A percentile compares a stretch with the other conserved stretches of the same genome.
phyloP scores from a whole-genome alignment of 2,329 filamentous ascomycete species.

The Aspergillus sergii region DNA sequence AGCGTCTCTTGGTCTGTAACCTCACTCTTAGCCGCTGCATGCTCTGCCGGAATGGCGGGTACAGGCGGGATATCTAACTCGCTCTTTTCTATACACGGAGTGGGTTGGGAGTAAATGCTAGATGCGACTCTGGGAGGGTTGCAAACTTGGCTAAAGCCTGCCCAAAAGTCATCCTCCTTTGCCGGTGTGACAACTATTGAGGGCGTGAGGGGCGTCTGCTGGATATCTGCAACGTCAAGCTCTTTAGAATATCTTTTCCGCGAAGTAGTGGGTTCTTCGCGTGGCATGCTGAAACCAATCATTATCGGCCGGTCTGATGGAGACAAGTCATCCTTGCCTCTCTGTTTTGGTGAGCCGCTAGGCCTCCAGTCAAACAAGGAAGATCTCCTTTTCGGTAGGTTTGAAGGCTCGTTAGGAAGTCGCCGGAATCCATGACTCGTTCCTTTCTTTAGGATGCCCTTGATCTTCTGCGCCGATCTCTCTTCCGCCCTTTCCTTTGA shows the following conservation, averaged over 20 bases:
- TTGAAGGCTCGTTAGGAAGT: slow-evolving; percentile 20
- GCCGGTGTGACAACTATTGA: slow-evolving; percentile 51
- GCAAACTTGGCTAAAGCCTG: slow-evolving; percentile 26
- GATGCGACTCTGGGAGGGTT: slow-evolving; percentile 39
- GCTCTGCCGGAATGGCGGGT: slow-evolving; percentile 41
- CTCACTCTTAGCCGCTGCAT: slow-evolving; percentile 23
- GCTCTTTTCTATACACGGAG: slow-evolving; percentile 29
- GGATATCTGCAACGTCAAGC: slow-evolving; percentile 30
- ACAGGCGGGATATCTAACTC: slow-evolving; percentile 42
- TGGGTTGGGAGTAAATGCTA: slow-evolving; percentile 49
- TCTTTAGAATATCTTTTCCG: slow-evolving; percentile 25
- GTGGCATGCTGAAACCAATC: slow-evolving; percentile 49
- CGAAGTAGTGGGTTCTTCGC: slow-evolving; percentile 30
- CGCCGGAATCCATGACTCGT: slow-evolving; percentile 23
- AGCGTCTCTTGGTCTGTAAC: slow-evolving; percentile 15
- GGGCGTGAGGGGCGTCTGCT: slow-evolving; percentile 45
- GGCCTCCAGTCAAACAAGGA: slow-evolving; percentile 20
- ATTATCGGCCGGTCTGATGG: slow-evolving; percentile 49
- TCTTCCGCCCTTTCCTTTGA: slow-evolving; percentile 37
- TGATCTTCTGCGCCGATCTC: slow-evolving; percentile 27
- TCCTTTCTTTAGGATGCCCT: slow-evolving; percentile 25
- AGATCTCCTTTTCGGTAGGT: slow-evolving; percentile 10
- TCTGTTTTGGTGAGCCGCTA: slow-evolving; percentile 26
- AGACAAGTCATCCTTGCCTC: slow-evolving; percentile 39
- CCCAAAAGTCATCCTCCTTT: slow-evolving; percentile 42